Conservation (phyloP, 345 rosid genomes). For the Iberis pinnata region DNA sequence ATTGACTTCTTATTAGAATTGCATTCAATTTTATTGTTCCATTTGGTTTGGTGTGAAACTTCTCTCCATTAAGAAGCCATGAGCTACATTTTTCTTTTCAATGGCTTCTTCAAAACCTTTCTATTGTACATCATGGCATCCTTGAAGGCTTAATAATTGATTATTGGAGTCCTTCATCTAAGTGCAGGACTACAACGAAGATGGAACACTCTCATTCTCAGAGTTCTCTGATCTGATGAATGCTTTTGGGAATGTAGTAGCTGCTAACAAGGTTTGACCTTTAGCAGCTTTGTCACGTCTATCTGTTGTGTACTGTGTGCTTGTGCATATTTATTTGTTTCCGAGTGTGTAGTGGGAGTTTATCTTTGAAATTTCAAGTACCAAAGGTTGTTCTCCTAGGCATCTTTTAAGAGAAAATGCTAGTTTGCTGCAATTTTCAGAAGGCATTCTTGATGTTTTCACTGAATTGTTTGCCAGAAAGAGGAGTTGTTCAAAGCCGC, state of each 20-base stretch:
- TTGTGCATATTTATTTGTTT: conserved; percentile 7
- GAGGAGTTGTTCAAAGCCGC: conserved; percentile 87
- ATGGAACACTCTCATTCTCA: conserved; percentile 74
- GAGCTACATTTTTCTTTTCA: conserved; percentile 8
- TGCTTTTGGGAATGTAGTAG: conserved; percentile 84
- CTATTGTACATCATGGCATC: not conserved
- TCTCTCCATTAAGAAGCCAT: not conserved
- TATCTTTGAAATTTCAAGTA: not conserved
- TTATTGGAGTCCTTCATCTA: conserved; percentile 20
- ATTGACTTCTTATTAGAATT: not conserved
- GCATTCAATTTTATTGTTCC: not conserved
- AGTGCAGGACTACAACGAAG: conserved; percentile 68
- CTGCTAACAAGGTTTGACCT: conserved; percentile 64
- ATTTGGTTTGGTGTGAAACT: not conserved
- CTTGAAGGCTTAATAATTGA: conserved; percentile 13
- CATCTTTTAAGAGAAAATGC: not conserved
- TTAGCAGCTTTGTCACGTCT: conserved; percentile 5
- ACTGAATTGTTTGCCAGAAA: conserved; percentile 45
- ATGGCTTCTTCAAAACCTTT: conserved; percentile 8
- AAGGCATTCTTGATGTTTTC: conserved; percentile 8
- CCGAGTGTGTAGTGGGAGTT: conserved; percentile 14
- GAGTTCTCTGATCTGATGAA: conserved; percentile 76
- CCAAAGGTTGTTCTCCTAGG: conserved; percentile 5
- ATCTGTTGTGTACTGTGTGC: not conserved
- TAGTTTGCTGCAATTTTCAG: conserved; percentile 11